Conservation (phyloP, 2,329 filamentous ascomycete species). For the Cercospora citrullina region DNA sequence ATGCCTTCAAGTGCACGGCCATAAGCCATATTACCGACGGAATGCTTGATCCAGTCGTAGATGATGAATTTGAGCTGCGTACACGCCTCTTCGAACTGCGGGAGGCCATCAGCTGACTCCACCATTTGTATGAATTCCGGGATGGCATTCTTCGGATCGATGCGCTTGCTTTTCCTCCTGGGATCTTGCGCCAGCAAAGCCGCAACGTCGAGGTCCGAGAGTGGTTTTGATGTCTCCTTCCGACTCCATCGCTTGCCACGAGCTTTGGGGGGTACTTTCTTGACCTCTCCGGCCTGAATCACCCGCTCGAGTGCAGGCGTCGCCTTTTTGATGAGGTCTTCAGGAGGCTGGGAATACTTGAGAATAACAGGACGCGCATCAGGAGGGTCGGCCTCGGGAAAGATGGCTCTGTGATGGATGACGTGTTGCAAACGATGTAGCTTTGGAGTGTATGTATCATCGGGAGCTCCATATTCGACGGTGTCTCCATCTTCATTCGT, state of each 20-base stretch:
- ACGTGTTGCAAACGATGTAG: slow-evolving; percentile 89
- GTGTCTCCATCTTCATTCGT: slow-evolving; percentile 69
- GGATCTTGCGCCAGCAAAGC: slow-evolving; percentile 66
- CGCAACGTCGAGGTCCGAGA: slow-evolving; percentile 87
- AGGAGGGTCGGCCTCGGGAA: slow-evolving; percentile 65
- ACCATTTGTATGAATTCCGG: slow-evolving; percentile 88
- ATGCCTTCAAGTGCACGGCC: slow-evolving; percentile 73
- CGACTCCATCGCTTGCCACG: slow-evolving; percentile 60
- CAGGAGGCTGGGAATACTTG: slow-evolving; percentile 71
- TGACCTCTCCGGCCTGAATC: slow-evolving; percentile 71
- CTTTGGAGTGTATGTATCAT: slow-evolving; percentile 79
- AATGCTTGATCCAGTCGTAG: slow-evolving; percentile 66
- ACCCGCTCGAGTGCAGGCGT: slow-evolving; percentile 62
- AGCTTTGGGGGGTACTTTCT: slow-evolving; percentile 57
- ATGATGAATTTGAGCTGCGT: slow-evolving; percentile 75
- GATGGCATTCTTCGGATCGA: slow-evolving; percentile 72
- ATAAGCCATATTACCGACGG: slow-evolving; percentile 75
- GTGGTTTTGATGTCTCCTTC: slow-evolving; percentile 69
- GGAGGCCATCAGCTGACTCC: slow-evolving; percentile 56
- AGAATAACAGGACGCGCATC: slow-evolving; percentile 64
- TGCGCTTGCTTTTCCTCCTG: slow-evolving; percentile 51
- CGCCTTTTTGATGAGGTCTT: slow-evolving; percentile 62
- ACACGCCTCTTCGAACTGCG: slow-evolving; percentile 65
- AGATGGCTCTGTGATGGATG: slow-evolving; percentile 76
- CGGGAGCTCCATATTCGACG: slow-evolving; percentile 71